Conservation (phyloP, 805 yeast genomes). For the Geotrichum ghanense region DNA sequence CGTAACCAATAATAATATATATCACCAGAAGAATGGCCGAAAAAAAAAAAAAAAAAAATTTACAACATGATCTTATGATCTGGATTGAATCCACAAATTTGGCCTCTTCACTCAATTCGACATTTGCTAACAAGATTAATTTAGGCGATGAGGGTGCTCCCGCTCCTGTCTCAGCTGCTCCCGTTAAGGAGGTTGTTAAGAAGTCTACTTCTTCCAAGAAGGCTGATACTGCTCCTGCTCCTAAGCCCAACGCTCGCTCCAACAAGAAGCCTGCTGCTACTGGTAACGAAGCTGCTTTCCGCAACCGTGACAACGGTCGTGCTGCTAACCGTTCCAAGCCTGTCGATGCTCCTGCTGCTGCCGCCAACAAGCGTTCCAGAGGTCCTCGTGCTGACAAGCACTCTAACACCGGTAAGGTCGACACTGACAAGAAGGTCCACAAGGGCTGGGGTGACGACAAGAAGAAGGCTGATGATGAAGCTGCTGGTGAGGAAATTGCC, state of each 20-base stretch:
- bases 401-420: slow-evolving; percentile 72
- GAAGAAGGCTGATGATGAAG: slow-evolving; percentile 54
- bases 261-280: slow-evolving; percentile 35
- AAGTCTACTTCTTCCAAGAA: slow-evolving; percentile 78
- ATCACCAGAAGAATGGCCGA: no score
- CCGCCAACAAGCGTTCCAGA: slow-evolving; percentile 42
- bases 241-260: slow-evolving; percentile 53
- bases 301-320: slow-evolving; percentile 62
- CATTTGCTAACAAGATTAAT: background rate
- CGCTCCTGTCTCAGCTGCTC: slow-evolving; percentile 8
- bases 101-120: background rate
- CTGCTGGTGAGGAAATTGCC: slow-evolving; percentile 34
- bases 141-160: slow-evolving; percentile 15
- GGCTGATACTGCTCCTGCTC: slow-evolving; percentile 33
- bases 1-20: no score
- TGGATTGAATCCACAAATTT: background rate
- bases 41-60: no score
- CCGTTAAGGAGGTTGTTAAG: slow-evolving; percentile 42
- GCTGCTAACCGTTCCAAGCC: slow-evolving; percentile 36
- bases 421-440: slow-evolving; percentile 71
- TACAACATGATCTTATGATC: no score
- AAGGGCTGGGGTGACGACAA: slow-evolving; percentile 84
- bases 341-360: slow-evolving; percentile 42
- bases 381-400: slow-evolving; percentile 54
- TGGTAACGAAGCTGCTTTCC: slow-evolving; percentile 85